Base-by-base conservation (phyloP, 2,329 filamentous ascomycete genomes). In the Pseudocercospora macadamiae region DNA sequence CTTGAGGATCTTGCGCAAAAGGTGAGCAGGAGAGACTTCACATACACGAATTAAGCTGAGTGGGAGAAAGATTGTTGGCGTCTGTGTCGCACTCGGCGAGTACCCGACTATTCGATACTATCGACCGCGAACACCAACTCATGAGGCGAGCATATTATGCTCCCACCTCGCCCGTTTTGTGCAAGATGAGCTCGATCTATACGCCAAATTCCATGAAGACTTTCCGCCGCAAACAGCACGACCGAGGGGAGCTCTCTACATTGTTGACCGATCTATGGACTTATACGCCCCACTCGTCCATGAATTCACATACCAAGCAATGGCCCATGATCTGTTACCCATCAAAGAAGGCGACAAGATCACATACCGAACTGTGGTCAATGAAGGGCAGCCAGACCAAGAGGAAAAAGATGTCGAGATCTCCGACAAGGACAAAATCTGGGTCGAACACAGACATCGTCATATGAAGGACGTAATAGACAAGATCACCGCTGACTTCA, bases 401-500 rank as follows among this genome's bases (percentile, higher is more conserved):
- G 86, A 96, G 73, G 85, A 90, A 60, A 96, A 96, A 73, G 93
- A 97, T 44, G 89, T 96, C 83, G 92, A 96, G 68, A 89, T 99
- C 49, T 83, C 83, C 28, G 95, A 99, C 65, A 89, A 91, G 69
- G 95, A 99, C 77, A 89, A 88, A 72, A 90, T 99, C 47, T 99
- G 95, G 95, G 88, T 96, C 21, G 90, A 95, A 61, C 96, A 96
- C 71, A 85, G 95, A 55, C 95, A 99, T 76, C 84, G 87, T 53
- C 95, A 99, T 76, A 99, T 99, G 95, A 96, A 96, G 74, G 93
- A 97, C 73, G 95, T 95, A 2, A 93, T 97, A 68, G 90, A 93
- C 71, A 96, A 93, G 75, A 81, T 99, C 61, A 95, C 93, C 82
- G 84, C 86, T 57, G 93, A 97, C 72, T 97, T 99, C 71, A 88